Evolutionary conservation across 129 eudicot genomes (phyloP), one percentile per base, ranked within the genome.

Genomic region (Artemisia annua): DNA sequence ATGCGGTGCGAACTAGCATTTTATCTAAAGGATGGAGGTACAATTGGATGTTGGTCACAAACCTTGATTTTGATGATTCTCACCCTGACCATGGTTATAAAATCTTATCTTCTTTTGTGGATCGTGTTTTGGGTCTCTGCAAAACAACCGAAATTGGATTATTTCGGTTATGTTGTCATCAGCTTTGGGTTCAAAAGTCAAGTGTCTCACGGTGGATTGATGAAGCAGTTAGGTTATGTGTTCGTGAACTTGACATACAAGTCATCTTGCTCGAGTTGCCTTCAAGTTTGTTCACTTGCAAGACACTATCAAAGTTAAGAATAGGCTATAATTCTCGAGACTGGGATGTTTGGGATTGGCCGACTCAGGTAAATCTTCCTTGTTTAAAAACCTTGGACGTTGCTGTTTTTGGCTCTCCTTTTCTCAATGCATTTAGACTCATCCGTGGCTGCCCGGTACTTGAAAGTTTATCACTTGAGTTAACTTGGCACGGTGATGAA

Each of bases 11-110:
- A 18, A 70, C 82, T 10, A 43, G 67, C 65, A 44, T 78, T n/a
- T 64, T 78, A 56, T 63, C 82, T 5, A 72, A 71, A 54, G 8
- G 32, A 52, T 78, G 82, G 82, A 51, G 52, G 28, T 22, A 71
- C 71, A 48, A n/a, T 3, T 71, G 70, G 71, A 78, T 35, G 11
- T 44, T 17, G 0, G 18, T 71, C 50, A n/a, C 58, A 17, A 63
- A 69, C 43, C 66, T 78, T 35, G 76, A 69, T 24, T 62, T 78
- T 39, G 72, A 78, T 20, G 82, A 70, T 61, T 0, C 1, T 3
- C 53, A 54, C 12, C 48, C 44, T 7, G 11, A 14, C 15, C n/a
- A 7, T 39, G 54, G 15, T 9, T 9, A 43, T 2, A 16, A 61
- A 24, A 16, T 19, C 35, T 64, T 71, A 8, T 20, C 30, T 7